These are phyloP conservation scores for Purpureocillium lavendulum DNA, from an alignment of 2,329 filamentous ascomycete genomes.

Conservation along the genomic window DNA sequence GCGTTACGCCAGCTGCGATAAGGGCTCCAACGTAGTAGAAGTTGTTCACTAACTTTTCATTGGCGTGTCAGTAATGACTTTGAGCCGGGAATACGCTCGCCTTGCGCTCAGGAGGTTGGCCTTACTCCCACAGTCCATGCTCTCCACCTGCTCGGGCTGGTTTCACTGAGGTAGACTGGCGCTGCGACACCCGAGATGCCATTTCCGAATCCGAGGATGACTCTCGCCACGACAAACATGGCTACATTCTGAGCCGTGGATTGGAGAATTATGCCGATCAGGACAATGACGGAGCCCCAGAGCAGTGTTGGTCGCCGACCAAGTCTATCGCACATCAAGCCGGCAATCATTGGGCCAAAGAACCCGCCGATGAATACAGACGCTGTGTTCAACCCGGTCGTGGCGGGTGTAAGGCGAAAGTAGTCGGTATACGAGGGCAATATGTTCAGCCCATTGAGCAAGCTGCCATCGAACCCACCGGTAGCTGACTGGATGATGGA, in stretches of 20 bases:
- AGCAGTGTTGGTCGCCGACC: constrained; percentile 16
- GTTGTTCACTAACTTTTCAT: constrained; percentile 15
- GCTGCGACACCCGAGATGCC: constrained; percentile 33
- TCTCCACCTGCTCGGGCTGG: constrained; percentile 25
- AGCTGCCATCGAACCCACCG: constrained; percentile 36
- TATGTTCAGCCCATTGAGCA: constrained; percentile 50
- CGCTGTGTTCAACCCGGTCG: constrained; percentile 45
- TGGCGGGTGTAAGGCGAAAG: constrained; percentile 43
- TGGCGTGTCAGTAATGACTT: no score
- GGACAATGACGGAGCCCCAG: constrained; percentile 25
- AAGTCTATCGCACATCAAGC: constrained; percentile 23
- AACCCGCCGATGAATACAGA: constrained; percentile 45
- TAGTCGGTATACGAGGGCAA: constrained; percentile 47
- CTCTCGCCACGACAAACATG: constrained; percentile 39
- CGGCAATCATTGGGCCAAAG: constrained; percentile 33
- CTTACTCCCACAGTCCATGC: constrained; percentile 9
- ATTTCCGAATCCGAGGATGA: constrained; percentile 37
- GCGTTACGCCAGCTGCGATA: constrained; percentile 37
- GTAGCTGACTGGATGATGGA: constrained; percentile 32
- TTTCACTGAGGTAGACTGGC: constrained; percentile 40
- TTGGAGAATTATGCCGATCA: constrained; percentile 37
- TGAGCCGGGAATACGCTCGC: no score
- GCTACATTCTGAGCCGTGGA: constrained; percentile 39
- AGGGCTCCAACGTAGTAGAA: constrained; percentile 29
- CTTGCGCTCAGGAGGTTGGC: background rate